Base-by-base conservation (phyloP, 2,329 filamentous ascomycete genomes). In the Zasmidium cellare region DNA sequence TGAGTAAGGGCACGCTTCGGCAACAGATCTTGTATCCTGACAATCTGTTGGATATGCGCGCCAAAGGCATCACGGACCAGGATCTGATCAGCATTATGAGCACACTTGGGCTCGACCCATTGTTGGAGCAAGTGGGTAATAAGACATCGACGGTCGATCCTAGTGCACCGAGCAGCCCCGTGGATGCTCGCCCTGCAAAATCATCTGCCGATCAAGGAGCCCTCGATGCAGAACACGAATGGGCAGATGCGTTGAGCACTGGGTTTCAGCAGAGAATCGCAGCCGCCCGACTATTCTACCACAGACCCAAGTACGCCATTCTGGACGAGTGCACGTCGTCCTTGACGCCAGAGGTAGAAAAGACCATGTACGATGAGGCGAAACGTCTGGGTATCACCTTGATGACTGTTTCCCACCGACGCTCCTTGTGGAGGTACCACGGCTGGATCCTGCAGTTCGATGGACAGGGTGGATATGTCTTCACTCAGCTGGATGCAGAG, bases 1-100 rank as follows among this genome's bases (percentile, higher is more conserved):
- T 99, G 1, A 94, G 90, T 14, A 87, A 91, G 53, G 94, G 94
- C 20, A 92, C 90, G 1, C 84, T 99, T n/a, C 87, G 94, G 41
- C 92, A 97, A 74, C 94, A 99, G 71, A 92, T 99, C 67, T 96
- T 94, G 59, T 99, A 99, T 75, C 94, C 94, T 0, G 94, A 99
- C 74, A 89, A 87, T 9, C 76, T 96, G 18, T 87, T 90, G 52
- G 89, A 92, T 63, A 96, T 97, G 87, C 90, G 90, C 46, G 84
- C 87, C 61, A 92, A 92, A 69, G 87, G 89, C 49, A 82, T 94
- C 31, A 92, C 89, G 0, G 94, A 99, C 71, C 80, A 82, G 0
- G 90, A 97, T 67, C 84, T 99, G 1, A 79, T 88, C 59, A 80
- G 83, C 12, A 90, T 97, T 59, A 84, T 99, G 28, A 82, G 82